phyloP scores from a whole-genome alignment of 345 rosid species.

The Kernera saxatilis region DNA sequence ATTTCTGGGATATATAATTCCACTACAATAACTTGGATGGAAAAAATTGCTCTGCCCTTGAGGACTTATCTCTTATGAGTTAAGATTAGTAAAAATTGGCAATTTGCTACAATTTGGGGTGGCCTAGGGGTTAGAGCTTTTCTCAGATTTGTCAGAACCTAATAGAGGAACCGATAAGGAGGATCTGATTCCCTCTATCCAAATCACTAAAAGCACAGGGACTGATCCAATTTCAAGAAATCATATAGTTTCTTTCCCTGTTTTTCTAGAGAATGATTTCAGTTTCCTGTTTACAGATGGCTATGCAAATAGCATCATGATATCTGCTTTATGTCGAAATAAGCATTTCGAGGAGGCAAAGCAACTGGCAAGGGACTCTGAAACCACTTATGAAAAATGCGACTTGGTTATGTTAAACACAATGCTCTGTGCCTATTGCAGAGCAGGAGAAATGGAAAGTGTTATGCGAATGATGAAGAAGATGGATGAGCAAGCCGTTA shows the following conservation, averaged over 20 bases:
- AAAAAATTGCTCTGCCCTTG: neutral
- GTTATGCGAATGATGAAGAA: slow-evolving; percentile 79
- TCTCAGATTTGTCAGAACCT: neutral
- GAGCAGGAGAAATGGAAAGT: slow-evolving; percentile 80
- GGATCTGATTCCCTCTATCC: neutral
- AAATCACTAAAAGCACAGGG: neutral
- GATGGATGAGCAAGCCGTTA: slow-evolving; percentile 73
- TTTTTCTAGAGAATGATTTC: neutral
- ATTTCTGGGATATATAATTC: neutral
- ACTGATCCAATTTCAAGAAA: neutral
- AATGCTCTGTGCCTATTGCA: slow-evolving; percentile 87
- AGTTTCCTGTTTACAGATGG: slow-evolving; percentile 56
- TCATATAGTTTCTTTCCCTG: neutral
- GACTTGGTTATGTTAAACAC: slow-evolving; percentile 81
- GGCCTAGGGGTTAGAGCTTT: neutral
- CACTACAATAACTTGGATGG: neutral
- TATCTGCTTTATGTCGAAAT: slow-evolving; percentile 72
- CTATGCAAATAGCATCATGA: slow-evolving; percentile 89
- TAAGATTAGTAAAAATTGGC: neutral
- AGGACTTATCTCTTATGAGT: neutral
- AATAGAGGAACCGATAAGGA: neutral
- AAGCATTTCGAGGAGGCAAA: slow-evolving; percentile 83
- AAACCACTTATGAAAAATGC: slow-evolving; percentile 56
- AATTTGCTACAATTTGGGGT: neutral
- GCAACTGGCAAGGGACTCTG: slow-evolving; percentile 64